phyloP scores from a whole-genome alignment of 116 monocot species.

The Zostera marina region DNA sequence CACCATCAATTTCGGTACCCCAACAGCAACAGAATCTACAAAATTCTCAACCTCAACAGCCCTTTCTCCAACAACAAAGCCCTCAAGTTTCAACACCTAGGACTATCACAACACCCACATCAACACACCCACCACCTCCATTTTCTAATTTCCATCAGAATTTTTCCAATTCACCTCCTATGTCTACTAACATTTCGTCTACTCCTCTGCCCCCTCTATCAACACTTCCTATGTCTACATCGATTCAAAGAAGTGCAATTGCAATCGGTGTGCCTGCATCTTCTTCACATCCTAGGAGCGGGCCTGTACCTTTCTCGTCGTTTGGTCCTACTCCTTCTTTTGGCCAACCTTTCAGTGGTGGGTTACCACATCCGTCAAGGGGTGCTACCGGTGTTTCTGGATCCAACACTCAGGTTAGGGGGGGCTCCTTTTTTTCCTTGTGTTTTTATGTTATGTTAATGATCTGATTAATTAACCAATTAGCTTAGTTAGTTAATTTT shows the following conservation, averaged over 20 bases:
- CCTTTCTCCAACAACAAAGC: constrained; percentile 6
- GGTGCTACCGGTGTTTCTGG: neutral
- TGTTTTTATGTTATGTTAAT: constrained; percentile 10
- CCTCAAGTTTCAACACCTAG: constrained; percentile 3
- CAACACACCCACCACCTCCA: neutral
- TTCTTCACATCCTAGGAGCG: constrained; percentile 11
- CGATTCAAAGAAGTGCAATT: constrained; percentile 23
- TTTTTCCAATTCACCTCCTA: constrained; percentile 1
- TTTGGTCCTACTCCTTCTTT: constrained; percentile 30
- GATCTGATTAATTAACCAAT: neutral
- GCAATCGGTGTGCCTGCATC: constrained; percentile 40
- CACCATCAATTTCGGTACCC: neutral
- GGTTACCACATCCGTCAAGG: constrained; percentile 8
- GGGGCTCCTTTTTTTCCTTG: neutral
- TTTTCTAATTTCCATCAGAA: constrained; percentile 17
- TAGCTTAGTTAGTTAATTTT: too few relatives aligned
- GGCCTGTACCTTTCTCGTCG: constrained; percentile 15
- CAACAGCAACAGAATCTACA: constrained; percentile 1
- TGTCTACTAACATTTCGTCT: neutral
- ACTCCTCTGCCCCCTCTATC: neutral
- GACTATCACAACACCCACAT: neutral
- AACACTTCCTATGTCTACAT: constrained; percentile 5
- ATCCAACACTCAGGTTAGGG: constrained; percentile 19
- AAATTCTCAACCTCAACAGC: constrained; percentile 3
- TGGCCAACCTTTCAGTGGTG: constrained; percentile 13